Evolutionary conservation across 129 eudicot genomes (phyloP).

Genomic region (Glebionis coronaria): DNA sequence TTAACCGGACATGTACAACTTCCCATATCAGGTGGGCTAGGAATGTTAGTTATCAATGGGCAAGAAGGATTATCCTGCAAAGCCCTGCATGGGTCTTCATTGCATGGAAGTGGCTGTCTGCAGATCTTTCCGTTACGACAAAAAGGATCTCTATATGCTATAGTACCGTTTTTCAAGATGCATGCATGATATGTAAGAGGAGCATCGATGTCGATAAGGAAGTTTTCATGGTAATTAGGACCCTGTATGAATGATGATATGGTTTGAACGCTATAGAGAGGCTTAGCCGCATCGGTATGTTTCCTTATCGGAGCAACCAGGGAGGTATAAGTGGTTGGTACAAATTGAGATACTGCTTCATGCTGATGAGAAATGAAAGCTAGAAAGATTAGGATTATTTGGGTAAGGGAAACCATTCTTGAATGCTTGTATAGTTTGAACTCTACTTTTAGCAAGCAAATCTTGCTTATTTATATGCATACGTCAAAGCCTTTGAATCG

Average conservation of each 20-base stretch:
- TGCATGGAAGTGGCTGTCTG: not conserved
- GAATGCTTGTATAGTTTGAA: not conserved
- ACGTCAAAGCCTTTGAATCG: not conserved
- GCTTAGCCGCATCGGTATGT: constrained; percentile 3
- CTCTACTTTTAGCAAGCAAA: not conserved
- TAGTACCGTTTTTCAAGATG: not conserved
- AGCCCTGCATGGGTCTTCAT: constrained; percentile 7
- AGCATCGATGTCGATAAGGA: constrained; percentile 11
- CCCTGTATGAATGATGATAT: not conserved
- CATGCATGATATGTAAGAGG: constrained; percentile 5
- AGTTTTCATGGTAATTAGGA: not conserved
- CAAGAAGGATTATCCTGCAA: constrained; percentile 16
- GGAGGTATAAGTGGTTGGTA: not conserved
- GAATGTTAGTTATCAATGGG: constrained; percentile 8
- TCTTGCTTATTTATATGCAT: constrained; percentile 15
- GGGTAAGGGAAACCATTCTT: not conserved
- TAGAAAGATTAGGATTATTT: not conserved
- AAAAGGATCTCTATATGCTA: not conserved
- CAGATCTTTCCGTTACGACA: not conserved
- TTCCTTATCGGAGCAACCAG: constrained; percentile 7
- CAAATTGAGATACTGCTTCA: constrained; percentile 6
- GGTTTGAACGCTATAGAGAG: constrained; percentile 6
- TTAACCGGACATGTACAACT: constrained; percentile 34
- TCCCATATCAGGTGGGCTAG: constrained; percentile 11
- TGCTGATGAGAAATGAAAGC: not conserved